phyloP scores from a whole-genome alignment of 2,329 filamentous ascomycete species.

The Dactylellina leptospora region DNA sequence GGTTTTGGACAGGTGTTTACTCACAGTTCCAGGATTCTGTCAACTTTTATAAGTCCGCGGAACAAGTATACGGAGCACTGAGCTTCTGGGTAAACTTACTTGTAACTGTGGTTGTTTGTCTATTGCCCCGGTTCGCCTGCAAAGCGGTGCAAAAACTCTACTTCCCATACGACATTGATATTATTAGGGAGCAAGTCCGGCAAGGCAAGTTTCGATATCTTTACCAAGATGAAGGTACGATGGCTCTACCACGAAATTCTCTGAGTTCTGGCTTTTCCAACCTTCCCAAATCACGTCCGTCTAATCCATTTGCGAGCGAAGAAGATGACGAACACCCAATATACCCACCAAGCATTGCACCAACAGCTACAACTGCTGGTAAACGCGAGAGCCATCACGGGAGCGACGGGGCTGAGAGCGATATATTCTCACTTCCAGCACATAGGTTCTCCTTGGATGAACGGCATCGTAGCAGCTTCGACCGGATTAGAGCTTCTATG shows the following conservation, averaged over 20 bases:
- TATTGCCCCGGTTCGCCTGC: slow-evolving; percentile 85
- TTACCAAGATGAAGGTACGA: slow-evolving; percentile 65
- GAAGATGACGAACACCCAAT: slow-evolving; percentile 92
- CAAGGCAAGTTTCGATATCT: slow-evolving; percentile 83
- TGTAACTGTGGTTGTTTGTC: slow-evolving; percentile 79
- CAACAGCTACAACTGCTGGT: slow-evolving; percentile 78
- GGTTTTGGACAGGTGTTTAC: slow-evolving; percentile 95
- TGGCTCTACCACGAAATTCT: slow-evolving; percentile 55
- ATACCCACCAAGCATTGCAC: slow-evolving; percentile 87
- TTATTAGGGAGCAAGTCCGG: slow-evolving; percentile 89
- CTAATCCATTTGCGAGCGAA: slow-evolving; percentile 64
- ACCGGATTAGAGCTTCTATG: slow-evolving; percentile 85
- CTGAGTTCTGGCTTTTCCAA: slow-evolving; percentile 52
- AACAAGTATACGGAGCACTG: slow-evolving; percentile 80
- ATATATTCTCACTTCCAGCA: slow-evolving; percentile 69
- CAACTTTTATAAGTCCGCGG: slow-evolving; percentile 78
- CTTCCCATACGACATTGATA: slow-evolving; percentile 90
- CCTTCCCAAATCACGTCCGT: slow-evolving; percentile 53
- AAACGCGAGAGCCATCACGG: slow-evolving; percentile 84
- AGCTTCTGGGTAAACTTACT: slow-evolving; percentile 88
- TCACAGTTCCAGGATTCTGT: slow-evolving; percentile 68
- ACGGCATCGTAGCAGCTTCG: slow-evolving; percentile 81
- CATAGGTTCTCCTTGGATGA: slow-evolving; percentile 73
- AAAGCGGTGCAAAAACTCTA: slow-evolving; percentile 94
- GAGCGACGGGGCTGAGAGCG: slow-evolving; percentile 83